A percentile compares a stretch with the other conserved stretches of the same genome.
Evolutionary conservation across 1,284 basidiomycete genomes (phyloP).

Genomic region (Ustilago sp.): DNA sequence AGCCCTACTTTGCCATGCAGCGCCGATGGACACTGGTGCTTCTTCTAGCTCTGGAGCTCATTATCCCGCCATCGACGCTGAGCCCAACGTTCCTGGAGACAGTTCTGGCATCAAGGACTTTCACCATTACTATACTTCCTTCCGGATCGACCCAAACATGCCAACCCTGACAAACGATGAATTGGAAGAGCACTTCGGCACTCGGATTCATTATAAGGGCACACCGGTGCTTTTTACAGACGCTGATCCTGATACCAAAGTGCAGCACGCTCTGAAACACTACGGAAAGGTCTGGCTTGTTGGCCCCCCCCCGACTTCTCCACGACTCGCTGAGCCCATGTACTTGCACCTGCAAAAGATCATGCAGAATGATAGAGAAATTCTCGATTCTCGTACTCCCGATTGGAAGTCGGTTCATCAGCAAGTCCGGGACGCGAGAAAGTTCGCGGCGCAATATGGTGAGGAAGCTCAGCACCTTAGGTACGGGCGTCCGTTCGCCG

Average conservation of each 20-base stretch:
- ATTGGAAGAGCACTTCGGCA: not conserved
- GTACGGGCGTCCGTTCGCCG: slow-evolving; percentile 3
- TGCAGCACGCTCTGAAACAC: not conserved
- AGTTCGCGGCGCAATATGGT: not conserved
- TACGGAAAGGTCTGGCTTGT: not conserved
- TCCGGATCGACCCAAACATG: too few relatives aligned
- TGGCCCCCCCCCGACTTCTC: not conserved
- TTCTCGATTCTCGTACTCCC: too few relatives aligned
- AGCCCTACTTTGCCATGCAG: not conserved
- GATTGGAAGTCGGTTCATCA: too few relatives aligned
- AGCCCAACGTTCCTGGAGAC: too few relatives aligned
- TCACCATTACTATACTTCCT: too few relatives aligned
- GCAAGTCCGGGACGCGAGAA: not conserved
- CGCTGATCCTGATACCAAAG: not conserved
- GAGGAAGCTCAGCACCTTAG: slow-evolving; percentile 2
- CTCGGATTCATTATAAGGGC: not conserved
- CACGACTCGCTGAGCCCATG: too few relatives aligned
- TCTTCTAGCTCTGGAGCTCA: not conserved
- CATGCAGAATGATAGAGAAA: too few relatives aligned
- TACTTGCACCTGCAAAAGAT: too few relatives aligned
- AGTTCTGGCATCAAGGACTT: too few relatives aligned
- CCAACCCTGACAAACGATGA: too few relatives aligned
- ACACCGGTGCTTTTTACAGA: not conserved
- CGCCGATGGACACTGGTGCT: not conserved
- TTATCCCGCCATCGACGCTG: not conserved